Evolutionary conservation across 129 eudicot genomes (phyloP).

Genomic region (Escallonia herrerae): DNA sequence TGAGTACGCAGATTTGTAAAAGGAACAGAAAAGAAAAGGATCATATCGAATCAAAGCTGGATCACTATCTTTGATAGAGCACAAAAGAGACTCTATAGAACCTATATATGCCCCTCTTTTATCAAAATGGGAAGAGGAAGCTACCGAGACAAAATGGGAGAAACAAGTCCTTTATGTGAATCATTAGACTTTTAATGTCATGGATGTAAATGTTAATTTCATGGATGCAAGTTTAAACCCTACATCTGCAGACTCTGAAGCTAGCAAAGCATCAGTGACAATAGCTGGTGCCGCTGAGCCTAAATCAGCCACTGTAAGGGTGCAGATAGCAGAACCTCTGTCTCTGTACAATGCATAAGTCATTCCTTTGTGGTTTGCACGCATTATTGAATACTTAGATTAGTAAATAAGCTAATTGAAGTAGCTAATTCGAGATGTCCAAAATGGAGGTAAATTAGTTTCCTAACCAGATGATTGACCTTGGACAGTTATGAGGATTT

Average conservation of each 20-base stretch:
- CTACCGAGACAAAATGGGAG: background rate
- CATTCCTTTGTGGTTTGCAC: background rate
- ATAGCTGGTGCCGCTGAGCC: slow-evolving; percentile 20
- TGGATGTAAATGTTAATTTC: slow-evolving; percentile 9
- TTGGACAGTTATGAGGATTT: slow-evolving; percentile 37
- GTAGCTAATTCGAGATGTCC: background rate
- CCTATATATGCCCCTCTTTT: no score
- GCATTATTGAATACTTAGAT: no score
- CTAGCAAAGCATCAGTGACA: slow-evolving; percentile 11
- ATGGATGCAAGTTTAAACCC: slow-evolving; percentile 19
- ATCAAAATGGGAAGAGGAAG: background rate
- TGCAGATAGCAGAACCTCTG: slow-evolving; percentile 28
- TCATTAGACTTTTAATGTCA: background rate
- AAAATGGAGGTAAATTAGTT: background rate
- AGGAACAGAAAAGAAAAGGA: no score
- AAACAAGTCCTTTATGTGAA: background rate
- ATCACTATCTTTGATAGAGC: no score
- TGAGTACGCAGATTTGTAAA: no score
- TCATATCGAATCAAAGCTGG: no score
- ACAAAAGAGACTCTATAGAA: no score
- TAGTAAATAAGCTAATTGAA: background rate
- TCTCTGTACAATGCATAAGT: slow-evolving; percentile 61
- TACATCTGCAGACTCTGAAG: slow-evolving; percentile 24
- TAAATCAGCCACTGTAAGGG: slow-evolving; percentile 14
- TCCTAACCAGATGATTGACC: background rate